Evolutionary conservation across 208 protist genomes (phyloP), one percentile per base, ranked within the genome.

Genomic region (Tritrichomonas foetus): DNA sequence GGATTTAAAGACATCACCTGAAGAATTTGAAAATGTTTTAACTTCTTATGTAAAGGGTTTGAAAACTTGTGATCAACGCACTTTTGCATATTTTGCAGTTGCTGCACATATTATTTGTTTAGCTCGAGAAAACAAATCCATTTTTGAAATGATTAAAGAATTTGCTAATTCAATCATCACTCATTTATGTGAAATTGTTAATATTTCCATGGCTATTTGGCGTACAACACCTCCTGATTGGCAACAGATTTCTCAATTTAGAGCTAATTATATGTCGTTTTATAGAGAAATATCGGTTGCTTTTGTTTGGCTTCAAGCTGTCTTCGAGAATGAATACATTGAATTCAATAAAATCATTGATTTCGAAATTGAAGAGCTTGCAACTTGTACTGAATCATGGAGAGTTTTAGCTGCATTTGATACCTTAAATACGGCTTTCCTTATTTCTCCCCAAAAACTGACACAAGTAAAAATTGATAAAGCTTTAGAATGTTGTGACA

Each of bases 351-450:
- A 39, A 1, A n/a, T 89, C 1, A 27, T 89, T 0, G 47, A 89
- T 33, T 89, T 89, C 78, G 33, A 53, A 8, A 39, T 53, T 27
- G 47, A 50, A 13, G 78, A 89, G 36, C 33, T 89, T 9, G 2
- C 16, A 33, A 57, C 5, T 20, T 89, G 47, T 27, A 89, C 41
- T 0, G 78, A 89, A 50, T 89, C 41, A 61, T 89, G 78, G 78
- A 89, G 78, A 89, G 47, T 89, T 36, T 16, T 57, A 5, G 8
- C 78, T 39, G 78, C 78, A 57, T 89, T 89, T 16, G 78, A 89
- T n/a, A 20, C 47, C 16, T 3, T 89, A 2, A 27, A 41, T 57
- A 47, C 78, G 14, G 22, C 47, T 61, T 89, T 89, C 47, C 8
- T 57, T 20, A 33, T n/a, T 22, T 57, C 33, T 61, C 1, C 8